phyloP scores from a whole-genome alignment of 768 basidiomycete species.

The Mycena metata region DNA sequence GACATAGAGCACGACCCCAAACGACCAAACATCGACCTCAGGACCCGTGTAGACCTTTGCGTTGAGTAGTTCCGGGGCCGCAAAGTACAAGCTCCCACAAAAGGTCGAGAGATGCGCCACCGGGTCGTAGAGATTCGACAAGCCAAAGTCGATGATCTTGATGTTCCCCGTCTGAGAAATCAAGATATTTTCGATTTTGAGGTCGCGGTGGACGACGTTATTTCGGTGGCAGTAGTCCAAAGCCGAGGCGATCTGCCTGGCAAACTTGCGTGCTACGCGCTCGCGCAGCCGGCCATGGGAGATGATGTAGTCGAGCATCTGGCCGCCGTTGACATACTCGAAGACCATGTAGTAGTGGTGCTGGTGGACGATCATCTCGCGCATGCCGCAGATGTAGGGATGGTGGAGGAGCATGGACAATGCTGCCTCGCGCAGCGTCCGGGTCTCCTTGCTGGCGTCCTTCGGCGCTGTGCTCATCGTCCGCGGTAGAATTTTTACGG shows the following conservation, averaged over 20 bases:
- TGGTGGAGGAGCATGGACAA: constrained; percentile 96
- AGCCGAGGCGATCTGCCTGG: constrained; percentile 95
- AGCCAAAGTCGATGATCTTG: constrained; percentile 99
- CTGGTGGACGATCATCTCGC: constrained; percentile 97
- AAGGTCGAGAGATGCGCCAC: constrained; percentile 88
- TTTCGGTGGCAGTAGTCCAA: constrained; percentile 98
- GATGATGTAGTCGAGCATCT: constrained; percentile 99
- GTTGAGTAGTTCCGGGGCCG: constrained; percentile 96
- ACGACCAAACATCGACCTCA: constrained; percentile 99
- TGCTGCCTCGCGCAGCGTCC: constrained; percentile 95
- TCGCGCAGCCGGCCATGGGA: constrained; percentile 96
- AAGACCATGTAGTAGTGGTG: constrained; percentile 99
- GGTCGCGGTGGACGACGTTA: constrained; percentile 97
- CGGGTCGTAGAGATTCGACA: constrained; percentile 96
- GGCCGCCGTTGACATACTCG: constrained; percentile 98
- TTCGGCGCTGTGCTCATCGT: constrained; percentile 58
- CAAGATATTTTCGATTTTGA: constrained; percentile 99
- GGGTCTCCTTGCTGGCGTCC: constrained; percentile 97
- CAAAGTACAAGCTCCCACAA: constrained; percentile 98
- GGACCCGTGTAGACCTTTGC: constrained; percentile 97
- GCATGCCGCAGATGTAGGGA: constrained; percentile 99
- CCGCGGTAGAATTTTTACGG: constrained; percentile 98
- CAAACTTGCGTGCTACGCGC: constrained; percentile 96
- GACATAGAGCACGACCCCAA: constrained; percentile 98
- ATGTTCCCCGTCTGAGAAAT: constrained; percentile 99